Evolutionary conservation across 2,329 filamentous ascomycete genomes (phyloP).

Genomic region (Sarocladium kiliense): DNA sequence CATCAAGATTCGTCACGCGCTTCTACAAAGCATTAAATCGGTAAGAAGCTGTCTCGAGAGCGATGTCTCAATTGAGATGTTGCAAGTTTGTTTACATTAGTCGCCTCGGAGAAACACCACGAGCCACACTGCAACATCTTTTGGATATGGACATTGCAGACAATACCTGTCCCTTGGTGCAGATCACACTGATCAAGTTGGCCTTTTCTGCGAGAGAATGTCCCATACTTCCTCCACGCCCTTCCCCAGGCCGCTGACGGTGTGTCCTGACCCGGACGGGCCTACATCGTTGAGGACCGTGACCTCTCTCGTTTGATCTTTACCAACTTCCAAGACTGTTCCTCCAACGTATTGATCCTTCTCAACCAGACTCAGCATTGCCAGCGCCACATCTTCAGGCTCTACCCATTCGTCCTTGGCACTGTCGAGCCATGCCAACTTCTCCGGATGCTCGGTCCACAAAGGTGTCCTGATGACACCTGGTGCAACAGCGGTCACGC

Average conservation of each 20-base stretch:
- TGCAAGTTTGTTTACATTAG: too few relatives aligned
- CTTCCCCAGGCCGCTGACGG: background rate
- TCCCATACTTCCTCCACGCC: conserved; percentile 16
- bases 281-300: conserved; percentile 11
- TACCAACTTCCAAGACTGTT: conserved; percentile 12
- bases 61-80: too few relatives aligned
- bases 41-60: too few relatives aligned
- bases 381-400: conserved; percentile 28
- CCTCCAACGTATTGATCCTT: conserved; percentile 21
- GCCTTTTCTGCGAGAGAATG: background rate
- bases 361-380: conserved; percentile 28
- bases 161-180: too few relatives aligned
- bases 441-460: conserved; percentile 28
- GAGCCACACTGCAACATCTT: too few relatives aligned
- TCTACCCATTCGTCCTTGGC: conserved; percentile 26
- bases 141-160: too few relatives aligned
- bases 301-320: conserved; percentile 10
- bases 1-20: too few relatives aligned
- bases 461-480: conserved; percentile 30
- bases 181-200: too few relatives aligned
- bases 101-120: too few relatives aligned
- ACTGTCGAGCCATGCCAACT: conserved; percentile 23
- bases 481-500: conserved; percentile 31
- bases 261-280: conserved; percentile 7
- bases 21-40: too few relatives aligned